phyloP scores from a whole-genome alignment of 2,329 filamentous ascomycete genomes.

The Clonostachys rhizophaga region DNA sequence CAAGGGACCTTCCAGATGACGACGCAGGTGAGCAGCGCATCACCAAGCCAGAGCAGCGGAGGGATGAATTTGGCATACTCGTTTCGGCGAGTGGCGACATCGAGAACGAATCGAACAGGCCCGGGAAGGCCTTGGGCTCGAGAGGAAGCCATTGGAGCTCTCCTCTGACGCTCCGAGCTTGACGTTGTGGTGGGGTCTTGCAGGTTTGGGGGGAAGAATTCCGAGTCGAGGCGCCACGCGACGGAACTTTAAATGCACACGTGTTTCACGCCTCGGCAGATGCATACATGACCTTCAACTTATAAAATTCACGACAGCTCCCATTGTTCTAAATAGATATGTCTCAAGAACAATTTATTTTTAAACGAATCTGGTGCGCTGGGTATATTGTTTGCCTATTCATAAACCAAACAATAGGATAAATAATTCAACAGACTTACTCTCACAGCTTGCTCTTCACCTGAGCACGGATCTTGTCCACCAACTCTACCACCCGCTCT shows the following conservation, averaged over 20 bases:
- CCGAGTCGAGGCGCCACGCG: neutral
- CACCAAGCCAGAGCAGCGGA: conserved; percentile 61
- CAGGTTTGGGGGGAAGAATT: conserved; percentile 3
- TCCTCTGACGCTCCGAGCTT: conserved; percentile 13
- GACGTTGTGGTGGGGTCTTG: neutral
- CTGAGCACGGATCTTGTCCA: conserved; percentile 50
- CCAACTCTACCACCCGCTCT: conserved; percentile 59
- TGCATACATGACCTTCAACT: neutral
- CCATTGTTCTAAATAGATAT: too few relatives aligned
- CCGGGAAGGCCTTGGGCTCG: neutral
- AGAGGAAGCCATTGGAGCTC: conserved; percentile 13
- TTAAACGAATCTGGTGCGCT: too few relatives aligned
- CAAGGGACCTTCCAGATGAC: conserved; percentile 82
- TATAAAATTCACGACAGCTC: too few relatives aligned
- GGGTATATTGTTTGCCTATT: too few relatives aligned
- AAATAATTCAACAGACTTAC: conserved; percentile 6
- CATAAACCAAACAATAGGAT: too few relatives aligned
- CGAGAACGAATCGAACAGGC: conserved; percentile 18
- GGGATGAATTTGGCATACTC: conserved; percentile 44
- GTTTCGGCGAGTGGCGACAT: conserved; percentile 44
- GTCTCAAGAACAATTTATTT: too few relatives aligned
- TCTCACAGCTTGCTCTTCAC: conserved; percentile 16
- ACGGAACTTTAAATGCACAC: too few relatives aligned
- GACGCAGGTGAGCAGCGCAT: conserved; percentile 66
- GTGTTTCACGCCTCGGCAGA: neutral